Conservation (phyloP, 371 early-diverging fungal genomes). For the Lichtheimia ornata region DNA sequence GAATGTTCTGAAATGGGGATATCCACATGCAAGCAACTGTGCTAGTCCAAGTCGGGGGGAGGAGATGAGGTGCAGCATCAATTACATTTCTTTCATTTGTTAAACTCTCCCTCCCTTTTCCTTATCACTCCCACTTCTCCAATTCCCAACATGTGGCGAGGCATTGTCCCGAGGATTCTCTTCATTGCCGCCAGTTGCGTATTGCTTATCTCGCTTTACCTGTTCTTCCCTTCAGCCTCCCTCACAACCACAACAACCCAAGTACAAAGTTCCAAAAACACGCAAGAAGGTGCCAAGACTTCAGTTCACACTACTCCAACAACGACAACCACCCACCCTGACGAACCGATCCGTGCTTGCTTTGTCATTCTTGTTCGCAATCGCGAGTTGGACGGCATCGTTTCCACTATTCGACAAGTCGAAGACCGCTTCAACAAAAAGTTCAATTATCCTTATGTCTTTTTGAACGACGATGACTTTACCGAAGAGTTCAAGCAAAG, state of each 20-base stretch:
- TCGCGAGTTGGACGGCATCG: slow-evolving; percentile 73
- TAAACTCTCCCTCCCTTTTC: neutral
- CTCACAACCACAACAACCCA: neutral
- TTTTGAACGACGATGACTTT: slow-evolving; percentile 85
- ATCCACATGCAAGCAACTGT: too few species aligned
- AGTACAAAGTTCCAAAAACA: neutral
- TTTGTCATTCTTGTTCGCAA: slow-evolving; percentile 77
- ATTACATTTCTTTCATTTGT: neutral
- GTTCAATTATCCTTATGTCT: slow-evolving; percentile 90
- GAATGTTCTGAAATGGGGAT: too few species aligned
- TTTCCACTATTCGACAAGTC: slow-evolving; percentile 71
- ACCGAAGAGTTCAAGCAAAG: slow-evolving; percentile 65
- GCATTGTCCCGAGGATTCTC: slow-evolving; percentile 3
- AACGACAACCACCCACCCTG: neutral
- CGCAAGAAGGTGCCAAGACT: too few species aligned
- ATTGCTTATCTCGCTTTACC: neutral
- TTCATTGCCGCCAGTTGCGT: neutral
- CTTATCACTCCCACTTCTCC: neutral
- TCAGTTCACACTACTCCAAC: neutral
- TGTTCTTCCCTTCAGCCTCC: neutral
- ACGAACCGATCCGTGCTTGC: slow-evolving; percentile 40
- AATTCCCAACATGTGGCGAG: neutral
- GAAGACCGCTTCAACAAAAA: slow-evolving; percentile 85
- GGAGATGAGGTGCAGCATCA: too few species aligned
- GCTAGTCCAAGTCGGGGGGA: too few species aligned